Conservation (phyloP, 202 grass and related monocot species). For the Setaria viridis region DNA sequence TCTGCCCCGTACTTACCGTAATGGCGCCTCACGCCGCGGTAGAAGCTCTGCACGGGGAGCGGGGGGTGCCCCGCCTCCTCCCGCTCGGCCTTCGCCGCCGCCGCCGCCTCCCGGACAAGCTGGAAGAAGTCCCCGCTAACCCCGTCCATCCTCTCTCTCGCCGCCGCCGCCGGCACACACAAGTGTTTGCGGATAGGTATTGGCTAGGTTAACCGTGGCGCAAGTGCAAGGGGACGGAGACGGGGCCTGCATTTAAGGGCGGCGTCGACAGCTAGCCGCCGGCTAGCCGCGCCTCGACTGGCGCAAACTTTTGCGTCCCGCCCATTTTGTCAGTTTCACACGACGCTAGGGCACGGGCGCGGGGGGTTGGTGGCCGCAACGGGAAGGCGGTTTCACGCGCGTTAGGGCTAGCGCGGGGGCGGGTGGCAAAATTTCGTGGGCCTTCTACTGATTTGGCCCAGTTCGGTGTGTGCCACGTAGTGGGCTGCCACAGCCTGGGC, state of each 20-base stretch:
- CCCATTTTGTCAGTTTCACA: neutral
- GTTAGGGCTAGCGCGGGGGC: no score
- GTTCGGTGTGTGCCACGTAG: neutral
- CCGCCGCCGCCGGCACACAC: neutral
- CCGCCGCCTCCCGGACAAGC: constrained; percentile 8
- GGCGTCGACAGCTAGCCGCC: neutral
- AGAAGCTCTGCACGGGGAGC: neutral
- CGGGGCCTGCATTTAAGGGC: neutral
- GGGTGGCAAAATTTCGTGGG: no score
- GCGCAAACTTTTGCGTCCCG: neutral
- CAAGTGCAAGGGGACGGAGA: neutral
- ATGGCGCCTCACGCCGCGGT: constrained; percentile 30
- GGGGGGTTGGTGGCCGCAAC: neutral
- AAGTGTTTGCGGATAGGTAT: neutral
- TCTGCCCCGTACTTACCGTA: constrained; percentile 33
- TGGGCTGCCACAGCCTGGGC: no score
- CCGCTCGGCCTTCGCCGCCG: constrained; percentile 22
- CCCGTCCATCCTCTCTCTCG: neutral
- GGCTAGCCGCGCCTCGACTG: neutral
- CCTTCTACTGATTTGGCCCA: neutral
- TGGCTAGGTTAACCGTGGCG: neutral
- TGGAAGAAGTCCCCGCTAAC: neutral
- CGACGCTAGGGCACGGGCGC: neutral
- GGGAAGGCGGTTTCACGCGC: neutral
- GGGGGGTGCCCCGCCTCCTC: neutral